These are phyloP conservation scores for Chlorociboria aeruginascens DNA, from an alignment of 495 filamentous ascomycete genomes.

Conservation along the genomic window DNA sequence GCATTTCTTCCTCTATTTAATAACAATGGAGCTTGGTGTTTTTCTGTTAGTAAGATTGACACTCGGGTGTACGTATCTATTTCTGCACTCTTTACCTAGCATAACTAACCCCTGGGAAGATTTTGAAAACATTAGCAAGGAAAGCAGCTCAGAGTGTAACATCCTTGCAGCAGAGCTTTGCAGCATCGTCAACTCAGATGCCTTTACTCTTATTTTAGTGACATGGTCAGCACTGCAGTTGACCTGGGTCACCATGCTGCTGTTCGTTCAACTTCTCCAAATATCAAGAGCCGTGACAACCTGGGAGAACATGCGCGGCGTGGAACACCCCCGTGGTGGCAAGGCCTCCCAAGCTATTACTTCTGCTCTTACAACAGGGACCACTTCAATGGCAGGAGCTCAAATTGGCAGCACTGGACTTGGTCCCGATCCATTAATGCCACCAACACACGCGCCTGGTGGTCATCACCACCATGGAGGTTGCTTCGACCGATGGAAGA, in stretches of 20 bases:
- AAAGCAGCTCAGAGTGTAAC: slow-evolving; percentile 44
- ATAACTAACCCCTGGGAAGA: slow-evolving; percentile 9
- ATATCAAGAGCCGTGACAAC: slow-evolving; percentile 87
- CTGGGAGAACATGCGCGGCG: slow-evolving; percentile 82
- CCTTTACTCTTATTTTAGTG: slow-evolving; percentile 67
- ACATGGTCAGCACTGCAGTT: slow-evolving; percentile 75
- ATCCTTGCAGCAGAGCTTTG: slow-evolving; percentile 66
- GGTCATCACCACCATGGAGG: slow-evolving; percentile 40
- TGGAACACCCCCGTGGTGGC: slow-evolving; percentile 38
- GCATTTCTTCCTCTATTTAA: slow-evolving; percentile 85
- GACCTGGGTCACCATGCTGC: slow-evolving; percentile 90
- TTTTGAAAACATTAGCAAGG: slow-evolving; percentile 8
- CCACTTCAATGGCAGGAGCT: slow-evolving; percentile 53
- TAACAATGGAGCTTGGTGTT: slow-evolving; percentile 65
- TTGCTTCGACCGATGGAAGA: slow-evolving; percentile 67
- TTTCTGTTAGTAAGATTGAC: slow-evolving; percentile 37
- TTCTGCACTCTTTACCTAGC: not conserved
- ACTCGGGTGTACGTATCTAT: slow-evolving; percentile 37
- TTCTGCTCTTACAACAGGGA: slow-evolving; percentile 65
- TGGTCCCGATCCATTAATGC: slow-evolving; percentile 23
- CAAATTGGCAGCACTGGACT: slow-evolving; percentile 41
- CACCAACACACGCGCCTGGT: slow-evolving; percentile 32
- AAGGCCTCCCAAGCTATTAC: slow-evolving; percentile 52
- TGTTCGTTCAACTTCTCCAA: slow-evolving; percentile 84
- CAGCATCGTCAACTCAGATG: slow-evolving; percentile 59